Conservation (phyloP, 129 eudicot species). For the Calendula officinalis region DNA sequence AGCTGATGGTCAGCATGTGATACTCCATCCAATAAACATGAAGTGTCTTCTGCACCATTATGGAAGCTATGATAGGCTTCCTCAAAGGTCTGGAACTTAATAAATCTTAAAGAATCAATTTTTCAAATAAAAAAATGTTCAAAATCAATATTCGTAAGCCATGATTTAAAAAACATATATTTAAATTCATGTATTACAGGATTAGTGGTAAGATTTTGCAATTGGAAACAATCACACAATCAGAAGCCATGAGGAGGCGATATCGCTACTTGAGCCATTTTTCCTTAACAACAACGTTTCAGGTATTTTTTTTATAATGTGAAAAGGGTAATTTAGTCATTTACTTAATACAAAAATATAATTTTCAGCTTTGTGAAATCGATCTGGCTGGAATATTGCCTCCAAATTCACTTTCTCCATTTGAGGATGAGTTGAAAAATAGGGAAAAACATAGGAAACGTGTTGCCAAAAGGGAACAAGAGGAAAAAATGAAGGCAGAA, state of each 20-base stretch:
- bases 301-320: slow-evolving; percentile 41
- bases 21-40: slow-evolving; percentile 85
- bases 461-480: slow-evolving; percentile 82
- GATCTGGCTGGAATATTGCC: slow-evolving; percentile 66
- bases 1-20: slow-evolving; percentile 85
- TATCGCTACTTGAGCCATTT: slow-evolving; percentile 93
- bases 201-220: slow-evolving; percentile 84
- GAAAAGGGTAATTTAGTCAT: background rate
- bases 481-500: slow-evolving; percentile 81
- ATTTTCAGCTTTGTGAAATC: slow-evolving; percentile 86
- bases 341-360: background rate
- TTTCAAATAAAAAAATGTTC: background rate
- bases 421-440: slow-evolving; percentile 79
- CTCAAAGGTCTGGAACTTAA: slow-evolving; percentile 55
- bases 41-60: slow-evolving; percentile 92
- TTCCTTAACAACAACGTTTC: slow-evolving; percentile 86
- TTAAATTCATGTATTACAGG: slow-evolving; percentile 41
- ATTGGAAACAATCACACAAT: slow-evolving; percentile 79
- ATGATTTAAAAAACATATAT: too few relatives aligned
- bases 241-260: slow-evolving; percentile 93
- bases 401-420: slow-evolving; percentile 71
- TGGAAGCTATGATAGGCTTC: slow-evolving; percentile 78
- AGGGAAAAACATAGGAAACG: slow-evolving; percentile 84
- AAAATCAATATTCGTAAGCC: too few relatives aligned
- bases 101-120: background rate